Percentiles rank a stretch among this genome's conserved stretches.
Conservation (phyloP, 2,329 filamentous ascomycete genomes). For the Ophiostoma pallidulum region DNA sequence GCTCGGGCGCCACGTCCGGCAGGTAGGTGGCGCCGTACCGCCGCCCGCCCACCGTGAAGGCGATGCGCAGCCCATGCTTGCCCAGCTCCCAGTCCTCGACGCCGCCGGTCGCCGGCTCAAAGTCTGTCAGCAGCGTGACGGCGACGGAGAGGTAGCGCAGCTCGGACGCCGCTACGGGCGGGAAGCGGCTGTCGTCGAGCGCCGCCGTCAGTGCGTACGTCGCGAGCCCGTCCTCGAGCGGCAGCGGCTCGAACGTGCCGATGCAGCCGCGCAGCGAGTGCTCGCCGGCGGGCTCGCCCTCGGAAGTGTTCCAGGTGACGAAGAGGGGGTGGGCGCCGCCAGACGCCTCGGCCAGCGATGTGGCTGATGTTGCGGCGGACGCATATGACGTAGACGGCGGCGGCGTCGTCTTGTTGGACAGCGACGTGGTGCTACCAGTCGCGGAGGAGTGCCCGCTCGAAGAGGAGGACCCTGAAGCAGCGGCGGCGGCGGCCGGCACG, state of each 20-base stretch:
- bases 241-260: constrained; percentile 77
- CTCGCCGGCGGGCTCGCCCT: constrained; percentile 41
- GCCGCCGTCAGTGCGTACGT: constrained; percentile 77
- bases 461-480: too few relatives aligned
- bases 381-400: constrained; percentile 13
- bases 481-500: constrained; percentile 34
- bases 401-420: constrained; percentile 13
- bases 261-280: constrained; percentile 84
- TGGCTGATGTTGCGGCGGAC: not conserved
- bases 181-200: constrained; percentile 54
- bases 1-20: constrained; percentile 82
- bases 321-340: constrained; percentile 54
- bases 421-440: constrained; percentile 33
- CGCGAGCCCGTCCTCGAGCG: constrained; percentile 61
- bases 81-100: constrained; percentile 81
- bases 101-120: constrained; percentile 59
- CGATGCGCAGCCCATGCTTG: constrained; percentile 76
- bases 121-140: constrained; percentile 78
- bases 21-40: constrained; percentile 77
- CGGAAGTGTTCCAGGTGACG: constrained; percentile 82
- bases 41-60: constrained; percentile 63
- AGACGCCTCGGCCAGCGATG: not conserved
- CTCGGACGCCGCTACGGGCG: constrained; percentile 43
- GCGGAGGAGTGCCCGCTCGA: too few relatives aligned
- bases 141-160: constrained; percentile 51